A percentile compares a stretch with the other conserved stretches of the same genome.
phyloP scores from a whole-genome alignment of 2,329 filamentous ascomycete genomes.

The Aspergillus proliferans region DNA sequence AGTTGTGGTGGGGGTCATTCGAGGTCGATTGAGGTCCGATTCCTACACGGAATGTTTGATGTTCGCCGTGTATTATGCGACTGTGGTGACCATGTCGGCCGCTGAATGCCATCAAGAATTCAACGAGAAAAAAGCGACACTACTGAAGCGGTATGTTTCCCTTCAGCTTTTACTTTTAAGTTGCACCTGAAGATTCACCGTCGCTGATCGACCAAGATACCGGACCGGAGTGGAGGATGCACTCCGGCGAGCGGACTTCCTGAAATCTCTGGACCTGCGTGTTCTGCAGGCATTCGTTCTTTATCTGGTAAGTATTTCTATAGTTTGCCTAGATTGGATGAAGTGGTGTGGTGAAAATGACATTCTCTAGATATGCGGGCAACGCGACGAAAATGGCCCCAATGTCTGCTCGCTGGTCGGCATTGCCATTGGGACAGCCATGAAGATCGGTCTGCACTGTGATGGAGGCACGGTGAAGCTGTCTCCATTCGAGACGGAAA shows the following conservation, averaged over 20 bases:
- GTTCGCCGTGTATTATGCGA: constrained; percentile 14
- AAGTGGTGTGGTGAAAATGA: background rate
- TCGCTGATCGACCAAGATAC: constrained; percentile 5
- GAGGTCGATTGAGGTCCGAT: background rate
- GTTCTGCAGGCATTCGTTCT: constrained; percentile 16
- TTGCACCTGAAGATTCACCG: background rate
- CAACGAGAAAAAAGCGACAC: constrained; percentile 4
- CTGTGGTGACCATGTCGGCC: constrained; percentile 8
- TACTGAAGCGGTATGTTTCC: constrained; percentile 9
- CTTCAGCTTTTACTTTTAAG: too few species aligned
- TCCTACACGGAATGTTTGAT: constrained; percentile 9
- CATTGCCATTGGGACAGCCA: constrained; percentile 7
- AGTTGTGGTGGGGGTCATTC: constrained; percentile 38
- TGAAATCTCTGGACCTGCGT: constrained; percentile 9
- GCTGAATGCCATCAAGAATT: constrained; percentile 9
- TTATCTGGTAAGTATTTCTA: constrained; percentile 11
- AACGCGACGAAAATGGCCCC: constrained; percentile 9
- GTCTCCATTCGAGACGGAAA: constrained; percentile 14
- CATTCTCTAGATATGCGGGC: constrained; percentile 9
- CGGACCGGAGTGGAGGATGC: constrained; percentile 12
- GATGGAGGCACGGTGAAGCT: constrained; percentile 2
- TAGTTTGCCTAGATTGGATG: background rate
- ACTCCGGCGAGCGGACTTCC: constrained; percentile 6
- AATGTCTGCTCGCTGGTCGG: constrained; percentile 6
- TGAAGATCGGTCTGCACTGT: constrained; percentile 10